These are phyloP conservation scores for Cynara cardunculus DNA, from an alignment of 129 eudicot species.

Conservation along the genomic window DNA sequence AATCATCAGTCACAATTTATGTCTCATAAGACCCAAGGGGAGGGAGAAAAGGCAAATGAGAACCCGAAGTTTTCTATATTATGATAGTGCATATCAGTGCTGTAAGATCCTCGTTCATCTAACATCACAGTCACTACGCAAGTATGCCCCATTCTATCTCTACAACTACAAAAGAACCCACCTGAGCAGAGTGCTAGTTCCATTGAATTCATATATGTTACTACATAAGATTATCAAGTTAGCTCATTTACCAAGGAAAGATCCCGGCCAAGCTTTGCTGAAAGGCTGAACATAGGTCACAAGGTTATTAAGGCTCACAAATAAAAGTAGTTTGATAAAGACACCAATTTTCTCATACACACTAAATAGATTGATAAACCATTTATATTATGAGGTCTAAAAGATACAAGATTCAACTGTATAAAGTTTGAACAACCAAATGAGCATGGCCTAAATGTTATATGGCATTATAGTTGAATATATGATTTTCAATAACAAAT, in stretches of 20 bases:
- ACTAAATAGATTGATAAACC: neutral
- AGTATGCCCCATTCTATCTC: neutral
- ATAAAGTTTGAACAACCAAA: neutral
- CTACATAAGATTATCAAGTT: neutral
- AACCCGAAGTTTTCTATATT: neutral
- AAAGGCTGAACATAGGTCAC: neutral
- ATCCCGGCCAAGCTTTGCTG: neutral
- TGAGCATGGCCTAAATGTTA: neutral
- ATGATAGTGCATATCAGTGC: neutral
- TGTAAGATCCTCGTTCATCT: neutral
- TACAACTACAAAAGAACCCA: neutral
- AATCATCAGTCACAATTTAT: neutral
- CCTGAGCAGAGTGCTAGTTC: neutral
- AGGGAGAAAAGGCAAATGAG: neutral
- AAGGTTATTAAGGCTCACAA: neutral
- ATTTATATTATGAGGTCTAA: neutral
- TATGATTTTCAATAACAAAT: neutral
- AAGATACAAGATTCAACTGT: neutral
- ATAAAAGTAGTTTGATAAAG: neutral
- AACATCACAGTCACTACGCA: neutral
- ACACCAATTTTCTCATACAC: neutral
- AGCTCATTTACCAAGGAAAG: neutral
- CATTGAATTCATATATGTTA: neutral
- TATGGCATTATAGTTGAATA: neutral
- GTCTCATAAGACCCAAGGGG: neutral